Percentiles rank a stretch among this genome's conserved stretches.
Evolutionary conservation across 2,329 filamentous ascomycete species (phyloP).

Genomic region (Sporothrix inflata): DNA sequence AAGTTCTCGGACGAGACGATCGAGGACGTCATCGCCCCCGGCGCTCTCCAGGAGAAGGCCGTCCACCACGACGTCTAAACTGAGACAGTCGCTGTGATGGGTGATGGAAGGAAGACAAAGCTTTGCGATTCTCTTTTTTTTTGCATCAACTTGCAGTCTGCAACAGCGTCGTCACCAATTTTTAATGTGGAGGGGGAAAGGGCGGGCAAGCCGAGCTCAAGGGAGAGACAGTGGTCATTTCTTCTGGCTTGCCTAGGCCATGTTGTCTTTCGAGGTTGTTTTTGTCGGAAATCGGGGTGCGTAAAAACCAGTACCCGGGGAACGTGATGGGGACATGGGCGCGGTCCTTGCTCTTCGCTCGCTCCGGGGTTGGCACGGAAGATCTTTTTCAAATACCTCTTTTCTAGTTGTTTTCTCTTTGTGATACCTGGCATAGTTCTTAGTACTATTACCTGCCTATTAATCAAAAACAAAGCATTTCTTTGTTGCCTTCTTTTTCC

Average conservation of each 20-base stretch:
- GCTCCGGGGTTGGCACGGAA: background rate
- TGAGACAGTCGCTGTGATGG: background rate
- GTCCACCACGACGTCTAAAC: slow-evolving; percentile 25
- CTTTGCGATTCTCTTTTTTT: background rate
- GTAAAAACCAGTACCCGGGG: background rate
- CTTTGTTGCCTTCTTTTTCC: background rate
- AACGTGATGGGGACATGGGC: background rate
- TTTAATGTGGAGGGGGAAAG: background rate
- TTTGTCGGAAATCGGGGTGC: slow-evolving; percentile 6
- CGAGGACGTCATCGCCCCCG: slow-evolving; percentile 62
- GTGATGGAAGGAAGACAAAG: background rate
- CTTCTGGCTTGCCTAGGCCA: background rate
- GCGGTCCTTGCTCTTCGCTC: background rate
- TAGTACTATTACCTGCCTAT: slow-evolving; percentile 2
- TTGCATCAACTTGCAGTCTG: background rate
- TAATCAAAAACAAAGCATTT: slow-evolving; percentile 18
- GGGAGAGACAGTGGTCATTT: background rate
- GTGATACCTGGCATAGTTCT: slow-evolving; percentile 25
- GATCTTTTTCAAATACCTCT: slow-evolving; percentile 22
- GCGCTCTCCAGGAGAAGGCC: slow-evolving; percentile 31
- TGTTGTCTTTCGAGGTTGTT: background rate
- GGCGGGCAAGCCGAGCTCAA: background rate
- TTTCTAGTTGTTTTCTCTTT: slow-evolving; percentile 5
- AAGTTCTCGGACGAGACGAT: slow-evolving; percentile 82
- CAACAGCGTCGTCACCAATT: slow-evolving; percentile 6